Evolutionary conservation across 345 rosid species (phyloP), one percentile per base, ranked within the genome.

Genomic region (Alliaria petiolata): DNA sequence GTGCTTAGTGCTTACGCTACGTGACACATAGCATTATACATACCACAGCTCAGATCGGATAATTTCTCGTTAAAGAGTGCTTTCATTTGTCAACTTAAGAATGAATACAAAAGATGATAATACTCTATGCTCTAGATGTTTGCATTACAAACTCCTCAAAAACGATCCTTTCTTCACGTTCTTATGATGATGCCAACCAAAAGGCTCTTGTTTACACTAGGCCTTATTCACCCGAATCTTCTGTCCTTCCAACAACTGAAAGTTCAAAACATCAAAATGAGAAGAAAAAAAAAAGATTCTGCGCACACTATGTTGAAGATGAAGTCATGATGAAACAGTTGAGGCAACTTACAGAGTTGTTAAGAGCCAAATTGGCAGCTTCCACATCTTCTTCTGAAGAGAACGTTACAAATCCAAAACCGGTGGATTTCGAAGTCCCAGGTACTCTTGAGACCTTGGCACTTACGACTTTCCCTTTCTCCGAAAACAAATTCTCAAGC

Each of bases 171-270:
- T n/a, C n/a, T 47, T 31, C 51, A 30, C 39, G 1, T 8, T 46
- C 26, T 36, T 50, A n/a, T 49, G 46, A 49, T 66, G 8, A 22
- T 22, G 62, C 49, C n/a, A n/a, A n/a, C n/a, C n/a, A 42, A 31
- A 8, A 16, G 47, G 28, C 42, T 46, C 31, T 1, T 45, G n/a
- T n/a, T n/a, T n/a, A n/a, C n/a, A n/a, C n/a, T n/a, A 92, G 0
- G 96, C 97, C 82, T 87, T 90, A 79, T 88, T 90, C 68, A 90
- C 98, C 20, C 96, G 97, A 73, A 93, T 85, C 33, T 45, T 28
- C 53, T 90, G 97, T 62, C 96, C 97, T 83, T 93, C 98, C 78
- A 93, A 69, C 69, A 78, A 38, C 96, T 93, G 89, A 82, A 71
- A 28, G 8, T 45, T 50, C 1, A 31, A n/a, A 30, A 10, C 12